phyloP scores from a whole-genome alignment of 306 rosid species.

The Purshia tridentata region DNA sequence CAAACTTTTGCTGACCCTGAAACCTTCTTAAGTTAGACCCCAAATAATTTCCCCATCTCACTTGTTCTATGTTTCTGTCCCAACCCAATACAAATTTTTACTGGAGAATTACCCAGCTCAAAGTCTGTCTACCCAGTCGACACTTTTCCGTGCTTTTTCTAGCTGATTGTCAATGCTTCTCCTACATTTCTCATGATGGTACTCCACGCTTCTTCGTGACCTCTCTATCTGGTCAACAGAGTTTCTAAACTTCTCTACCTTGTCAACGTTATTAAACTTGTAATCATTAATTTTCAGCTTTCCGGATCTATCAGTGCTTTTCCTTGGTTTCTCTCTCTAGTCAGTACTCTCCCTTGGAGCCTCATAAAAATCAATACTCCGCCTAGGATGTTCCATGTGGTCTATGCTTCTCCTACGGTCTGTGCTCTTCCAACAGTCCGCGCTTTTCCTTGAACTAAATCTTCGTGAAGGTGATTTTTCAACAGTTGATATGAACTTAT shows the following conservation, averaged over 20 bases:
- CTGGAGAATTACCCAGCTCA: conserved; percentile 49
- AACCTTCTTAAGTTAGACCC: conserved; percentile 47
- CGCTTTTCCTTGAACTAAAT: conserved; percentile 45
- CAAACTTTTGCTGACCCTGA: conserved; percentile 10
- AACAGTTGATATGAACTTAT: conserved; percentile 57
- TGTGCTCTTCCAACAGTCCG: not conserved
- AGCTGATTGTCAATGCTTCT: conserved; percentile 74
- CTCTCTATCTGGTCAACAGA: conserved; percentile 67
- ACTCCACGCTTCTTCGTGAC: conserved; percentile 71
- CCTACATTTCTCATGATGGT: conserved; percentile 66
- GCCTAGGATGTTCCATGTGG: conserved; percentile 52
- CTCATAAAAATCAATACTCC: conserved; percentile 58
- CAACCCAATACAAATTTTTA: conserved; percentile 27
- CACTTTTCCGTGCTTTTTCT: conserved; percentile 72
- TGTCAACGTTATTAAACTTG: conserved; percentile 53
- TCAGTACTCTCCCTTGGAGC: conserved; percentile 76
- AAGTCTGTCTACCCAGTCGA: conserved; percentile 85
- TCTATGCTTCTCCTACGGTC: conserved; percentile 31
- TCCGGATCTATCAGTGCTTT: conserved; percentile 60
- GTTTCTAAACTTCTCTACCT: conserved; percentile 55
- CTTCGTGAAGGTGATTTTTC: conserved; percentile 56
- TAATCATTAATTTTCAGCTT: conserved; percentile 53
- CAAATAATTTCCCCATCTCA: conserved; percentile 32
- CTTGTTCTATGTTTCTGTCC: conserved; percentile 39
- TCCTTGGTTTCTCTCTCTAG: conserved; percentile 72